Evolutionary conservation across 805 yeast species (phyloP), one percentile per base, ranked within the genome.

Genomic region (Metschnikowia lochheadii): DNA sequence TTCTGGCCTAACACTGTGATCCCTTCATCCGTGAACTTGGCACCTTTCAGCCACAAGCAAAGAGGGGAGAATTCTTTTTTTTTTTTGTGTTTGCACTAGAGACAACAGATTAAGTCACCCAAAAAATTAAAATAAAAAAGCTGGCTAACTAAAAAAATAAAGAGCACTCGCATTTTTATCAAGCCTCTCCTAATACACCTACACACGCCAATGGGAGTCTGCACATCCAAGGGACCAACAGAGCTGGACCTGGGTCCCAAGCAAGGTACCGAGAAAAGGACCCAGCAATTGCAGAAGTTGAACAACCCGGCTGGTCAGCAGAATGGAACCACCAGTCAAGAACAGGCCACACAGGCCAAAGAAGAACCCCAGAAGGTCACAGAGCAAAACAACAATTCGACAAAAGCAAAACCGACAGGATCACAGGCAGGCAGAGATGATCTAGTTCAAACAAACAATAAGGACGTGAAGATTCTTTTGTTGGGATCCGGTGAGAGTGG

Each of bases 401-500:
- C 37, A 6, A 42, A 42, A 36, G 17, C 34, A 21, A 23, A 15
- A 15, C 40, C 8, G 23, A 23, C 41, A 26, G 41, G 41, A 23
- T 29, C 40, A 36, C 48, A 37, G 39, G 41, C 41, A 26, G 49
- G 42, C 21, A 34, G 44, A 39, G 40, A 45, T 48, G 49, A 49
- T 18, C 46, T 48, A 18, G 47, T 43, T n/a, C 50, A 49, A 33
- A 52, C 55, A 3, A 54, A 49, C 29, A 63, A 57, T 23, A 64
- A 77, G 54, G 87, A 82, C 51, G 82, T 84, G 48, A 90, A 90
- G 64, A 83, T 91, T 43, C 72, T 91, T 35, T 73, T 91, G 33
- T 68, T 87, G 44, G 94, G 99, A 5, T 87, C 97, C 0, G 99
- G 98, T 14, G 95, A 87, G 62, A 77, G 84, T 54, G 95, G 95